Percentiles rank a stretch among this genome's conserved stretches.
phyloP scores from a whole-genome alignment of 306 rosid genomes.

The Calophaca sinica region DNA sequence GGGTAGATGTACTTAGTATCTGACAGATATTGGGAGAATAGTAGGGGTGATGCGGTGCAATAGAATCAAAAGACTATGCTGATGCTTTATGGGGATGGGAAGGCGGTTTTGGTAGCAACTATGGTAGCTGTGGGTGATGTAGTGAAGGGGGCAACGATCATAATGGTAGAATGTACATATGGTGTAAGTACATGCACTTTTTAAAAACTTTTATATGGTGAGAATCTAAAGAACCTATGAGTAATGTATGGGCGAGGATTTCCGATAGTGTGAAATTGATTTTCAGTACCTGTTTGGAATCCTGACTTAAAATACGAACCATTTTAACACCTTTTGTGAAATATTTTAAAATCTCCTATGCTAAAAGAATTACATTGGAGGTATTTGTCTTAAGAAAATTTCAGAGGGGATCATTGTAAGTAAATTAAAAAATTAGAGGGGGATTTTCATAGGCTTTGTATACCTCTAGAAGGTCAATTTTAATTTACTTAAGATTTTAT shows the following conservation, averaged over 20 bases:
- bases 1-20: slow-evolving; percentile 11
- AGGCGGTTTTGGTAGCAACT: not conserved
- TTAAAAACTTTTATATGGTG: not conserved
- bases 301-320: not conserved
- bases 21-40: not conserved
- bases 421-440: not conserved
- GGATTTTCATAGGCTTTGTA: not conserved
- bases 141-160: not conserved
- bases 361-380: not conserved
- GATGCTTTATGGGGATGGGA: not conserved
- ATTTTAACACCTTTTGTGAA: not conserved
- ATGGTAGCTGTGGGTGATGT: not conserved
- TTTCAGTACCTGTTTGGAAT: not conserved
- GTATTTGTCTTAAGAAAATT: not conserved
- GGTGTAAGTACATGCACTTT: no score
- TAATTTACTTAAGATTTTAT: not conserved
- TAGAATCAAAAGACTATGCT: not conserved
- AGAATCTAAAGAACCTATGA: not conserved
- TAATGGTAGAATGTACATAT: not conserved
- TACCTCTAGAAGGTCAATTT: not conserved
- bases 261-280: not conserved
- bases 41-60: not conserved
- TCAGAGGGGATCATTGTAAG: not conserved
- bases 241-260: not conserved
- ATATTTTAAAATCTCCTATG: not conserved